phyloP scores from a whole-genome alignment of 345 rosid species.

The Eutrema japonicum region DNA sequence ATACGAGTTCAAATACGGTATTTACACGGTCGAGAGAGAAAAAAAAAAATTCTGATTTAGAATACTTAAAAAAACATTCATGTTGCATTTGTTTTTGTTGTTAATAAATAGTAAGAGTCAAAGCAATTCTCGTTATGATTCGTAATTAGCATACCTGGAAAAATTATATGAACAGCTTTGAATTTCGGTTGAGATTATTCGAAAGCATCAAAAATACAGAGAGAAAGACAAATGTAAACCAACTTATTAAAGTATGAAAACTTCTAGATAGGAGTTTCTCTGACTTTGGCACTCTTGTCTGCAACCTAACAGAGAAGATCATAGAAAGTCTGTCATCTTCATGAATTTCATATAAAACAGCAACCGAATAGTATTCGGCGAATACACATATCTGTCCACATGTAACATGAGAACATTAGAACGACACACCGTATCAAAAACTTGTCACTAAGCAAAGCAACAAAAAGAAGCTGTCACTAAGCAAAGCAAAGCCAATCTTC shows the following conservation, averaged over 20 bases:
- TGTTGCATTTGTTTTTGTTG: constrained; percentile 30
- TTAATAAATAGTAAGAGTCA: constrained; percentile 18
- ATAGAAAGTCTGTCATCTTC: neutral
- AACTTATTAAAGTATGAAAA: neutral
- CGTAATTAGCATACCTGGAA: neutral
- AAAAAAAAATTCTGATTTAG: constrained; percentile 4
- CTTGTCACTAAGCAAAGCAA: neutral
- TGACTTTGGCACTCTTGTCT: neutral
- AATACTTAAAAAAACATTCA: constrained; percentile 5
- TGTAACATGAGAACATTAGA: constrained; percentile 10
- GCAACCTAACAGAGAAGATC: neutral
- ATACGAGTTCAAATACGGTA: constrained; percentile 25
- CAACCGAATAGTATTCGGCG: neutral
- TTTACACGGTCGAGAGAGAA: constrained; percentile 8
- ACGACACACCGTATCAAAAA: neutral
- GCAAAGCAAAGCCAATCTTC: neutral
- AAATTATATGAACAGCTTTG: neutral
- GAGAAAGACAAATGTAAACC: neutral
- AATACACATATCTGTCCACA: neutral
- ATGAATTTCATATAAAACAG: constrained; percentile 8
- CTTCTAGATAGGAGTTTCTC: neutral
- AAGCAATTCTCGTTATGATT: neutral
- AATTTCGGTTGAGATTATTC: neutral
- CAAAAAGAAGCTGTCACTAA: neutral
- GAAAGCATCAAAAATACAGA: neutral